phyloP scores from a whole-genome alignment of 1,284 basidiomycete species.

The Thelephora terrestris region DNA sequence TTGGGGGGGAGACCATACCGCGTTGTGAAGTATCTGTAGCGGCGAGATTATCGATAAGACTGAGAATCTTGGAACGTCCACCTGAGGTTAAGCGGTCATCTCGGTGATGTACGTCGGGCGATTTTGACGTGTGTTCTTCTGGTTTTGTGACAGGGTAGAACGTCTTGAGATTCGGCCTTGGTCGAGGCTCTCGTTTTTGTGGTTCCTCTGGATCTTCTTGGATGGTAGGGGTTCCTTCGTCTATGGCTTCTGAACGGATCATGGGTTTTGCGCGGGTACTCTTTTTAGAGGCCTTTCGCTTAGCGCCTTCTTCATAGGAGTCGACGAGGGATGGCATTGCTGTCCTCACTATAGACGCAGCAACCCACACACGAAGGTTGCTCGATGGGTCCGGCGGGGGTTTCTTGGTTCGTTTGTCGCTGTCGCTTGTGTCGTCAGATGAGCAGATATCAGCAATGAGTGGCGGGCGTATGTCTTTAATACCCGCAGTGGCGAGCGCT shows the following conservation, averaged over 20 bases:
- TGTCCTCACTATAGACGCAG: conserved; percentile 60
- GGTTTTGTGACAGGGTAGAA: not conserved
- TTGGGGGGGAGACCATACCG: not conserved
- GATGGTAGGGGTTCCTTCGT: not conserved
- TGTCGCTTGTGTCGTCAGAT: conserved; percentile 28
- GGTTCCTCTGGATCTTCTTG: conserved; percentile 7
- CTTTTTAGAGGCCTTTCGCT: conserved; percentile 37
- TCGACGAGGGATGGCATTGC: conserved; percentile 55
- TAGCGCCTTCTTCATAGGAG: conserved; percentile 43
- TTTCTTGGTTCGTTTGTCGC: conserved; percentile 28
- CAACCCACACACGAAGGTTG: conserved; percentile 62
- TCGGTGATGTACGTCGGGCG: not conserved
- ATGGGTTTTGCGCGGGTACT: conserved; percentile 6
- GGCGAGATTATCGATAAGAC: not conserved
- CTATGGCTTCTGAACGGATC: conserved; percentile 7
- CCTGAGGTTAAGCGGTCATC: not conserved
- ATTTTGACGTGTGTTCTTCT: not conserved
- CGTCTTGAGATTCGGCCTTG: conserved; percentile 2
- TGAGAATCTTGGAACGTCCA: not conserved
- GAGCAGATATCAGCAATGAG: conserved; percentile 35
- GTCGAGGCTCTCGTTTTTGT: conserved; percentile 6
- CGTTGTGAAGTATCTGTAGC: not conserved
- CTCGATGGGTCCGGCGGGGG: conserved; percentile 36
- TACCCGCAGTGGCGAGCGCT: conserved; percentile 47
- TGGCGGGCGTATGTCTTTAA: conserved; percentile 46